phyloP scores from a whole-genome alignment of 345 rosid species.

The Lagerstroemia speciosa region DNA sequence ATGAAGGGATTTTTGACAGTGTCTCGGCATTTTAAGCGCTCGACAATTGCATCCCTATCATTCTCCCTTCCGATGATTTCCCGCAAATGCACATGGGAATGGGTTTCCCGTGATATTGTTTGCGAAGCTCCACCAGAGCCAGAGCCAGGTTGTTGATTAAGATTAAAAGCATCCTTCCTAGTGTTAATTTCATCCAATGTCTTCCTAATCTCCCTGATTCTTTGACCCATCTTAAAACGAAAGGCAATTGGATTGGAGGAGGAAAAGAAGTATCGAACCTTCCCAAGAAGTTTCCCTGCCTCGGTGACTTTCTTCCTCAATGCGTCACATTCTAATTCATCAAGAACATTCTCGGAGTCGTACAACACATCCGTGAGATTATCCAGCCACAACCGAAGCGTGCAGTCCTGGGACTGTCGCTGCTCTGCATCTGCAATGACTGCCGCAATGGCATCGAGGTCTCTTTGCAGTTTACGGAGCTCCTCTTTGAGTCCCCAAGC shows the following conservation, averaged over 20 bases:
- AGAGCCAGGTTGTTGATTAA: background rate
- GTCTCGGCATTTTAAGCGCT: background rate
- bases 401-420: background rate
- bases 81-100: background rate
- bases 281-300: background rate
- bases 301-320: background rate
- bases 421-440: slow-evolving; percentile 8
- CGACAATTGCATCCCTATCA: slow-evolving; percentile 2
- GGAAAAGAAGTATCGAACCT: slow-evolving; percentile 6
- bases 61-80: slow-evolving; percentile 8
- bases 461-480: background rate
- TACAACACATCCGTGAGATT: background rate
- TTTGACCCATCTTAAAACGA: background rate
- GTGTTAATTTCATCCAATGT: slow-evolving; percentile 1
- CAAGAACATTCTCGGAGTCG: background rate
- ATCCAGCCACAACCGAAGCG: background rate
- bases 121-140: background rate
- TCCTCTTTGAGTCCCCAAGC: background rate
- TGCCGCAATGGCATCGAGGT: background rate
- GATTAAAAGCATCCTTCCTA: background rate
- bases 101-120: no score
- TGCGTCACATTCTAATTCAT: background rate
- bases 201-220: background rate
- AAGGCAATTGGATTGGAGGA: background rate
- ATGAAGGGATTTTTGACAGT: background rate